These are phyloP conservation scores for Neofusicoccum ribis DNA, from an alignment of 2,329 filamentous ascomycete species.

Conservation along the genomic window DNA sequence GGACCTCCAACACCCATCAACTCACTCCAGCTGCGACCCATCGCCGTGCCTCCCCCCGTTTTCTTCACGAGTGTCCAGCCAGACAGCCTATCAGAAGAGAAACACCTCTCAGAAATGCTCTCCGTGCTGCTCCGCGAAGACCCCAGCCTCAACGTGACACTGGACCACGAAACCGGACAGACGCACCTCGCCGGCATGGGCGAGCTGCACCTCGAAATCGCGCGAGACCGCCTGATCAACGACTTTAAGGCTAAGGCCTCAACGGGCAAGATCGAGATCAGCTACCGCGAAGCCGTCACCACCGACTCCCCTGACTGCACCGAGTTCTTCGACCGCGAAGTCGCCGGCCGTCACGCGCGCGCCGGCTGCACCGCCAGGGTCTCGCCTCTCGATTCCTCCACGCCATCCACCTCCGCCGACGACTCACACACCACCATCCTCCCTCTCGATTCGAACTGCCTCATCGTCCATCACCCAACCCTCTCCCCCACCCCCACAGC, in stretches of 20 bases:
- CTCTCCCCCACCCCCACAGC: slow-evolving; percentile 45
- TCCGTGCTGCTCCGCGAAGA: slow-evolving; percentile 84
- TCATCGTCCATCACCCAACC: slow-evolving; percentile 57
- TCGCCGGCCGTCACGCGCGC: slow-evolving; percentile 77
- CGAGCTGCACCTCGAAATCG: slow-evolving; percentile 91
- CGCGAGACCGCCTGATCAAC: slow-evolving; percentile 80
- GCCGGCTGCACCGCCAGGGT: slow-evolving; percentile 72
- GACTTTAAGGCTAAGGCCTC: slow-evolving; percentile 83
- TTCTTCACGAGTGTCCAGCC: slow-evolving; percentile 95
- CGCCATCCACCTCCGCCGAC: slow-evolving; percentile 25
- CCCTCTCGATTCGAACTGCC: slow-evolving; percentile 56
- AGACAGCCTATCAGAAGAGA: slow-evolving; percentile 74
- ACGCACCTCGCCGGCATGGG: slow-evolving; percentile 96
- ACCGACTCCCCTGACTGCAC: slow-evolving; percentile 57
- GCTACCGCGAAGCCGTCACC: slow-evolving; percentile 83
- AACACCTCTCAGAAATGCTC: slow-evolving; percentile 74
- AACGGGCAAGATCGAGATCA: slow-evolving; percentile 91
- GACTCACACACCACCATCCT: slow-evolving; percentile 31
- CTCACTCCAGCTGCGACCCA: slow-evolving; percentile 79
- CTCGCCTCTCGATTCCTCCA: slow-evolving; percentile 54
- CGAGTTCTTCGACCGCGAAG: slow-evolving; percentile 71
- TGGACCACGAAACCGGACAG: slow-evolving; percentile 88
- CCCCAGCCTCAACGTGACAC: slow-evolving; percentile 80
- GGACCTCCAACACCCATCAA: slow-evolving; percentile 69
- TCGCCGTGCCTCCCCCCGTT: slow-evolving; percentile 86